phyloP scores from a whole-genome alignment of 768 basidiomycete genomes.

The Pisolithus albus region DNA sequence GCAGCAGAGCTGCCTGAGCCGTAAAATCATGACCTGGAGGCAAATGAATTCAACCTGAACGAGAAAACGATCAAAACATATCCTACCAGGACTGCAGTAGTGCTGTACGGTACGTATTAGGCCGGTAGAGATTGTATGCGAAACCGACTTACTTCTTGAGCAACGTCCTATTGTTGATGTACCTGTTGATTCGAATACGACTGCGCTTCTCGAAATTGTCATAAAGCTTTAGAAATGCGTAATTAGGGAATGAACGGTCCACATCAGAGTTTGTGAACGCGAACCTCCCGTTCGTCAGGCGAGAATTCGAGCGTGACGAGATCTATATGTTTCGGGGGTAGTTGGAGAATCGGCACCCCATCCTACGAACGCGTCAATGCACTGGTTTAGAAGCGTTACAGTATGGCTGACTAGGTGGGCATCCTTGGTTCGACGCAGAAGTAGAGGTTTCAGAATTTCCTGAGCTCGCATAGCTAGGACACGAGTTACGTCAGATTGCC shows the following conservation, averaged over 20 bases:
- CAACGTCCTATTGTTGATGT: constrained; percentile 56
- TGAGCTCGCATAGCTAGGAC: constrained; percentile 52
- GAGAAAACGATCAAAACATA: neutral
- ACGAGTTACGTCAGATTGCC: neutral
- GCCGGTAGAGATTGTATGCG: neutral
- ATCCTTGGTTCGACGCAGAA: constrained; percentile 72
- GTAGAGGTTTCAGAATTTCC: constrained; percentile 55
- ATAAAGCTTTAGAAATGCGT: constrained; percentile 37
- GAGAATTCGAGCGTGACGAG: constrained; percentile 58
- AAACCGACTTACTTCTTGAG: constrained; percentile 56
- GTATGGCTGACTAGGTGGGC: constrained; percentile 33
- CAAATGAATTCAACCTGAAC: neutral
- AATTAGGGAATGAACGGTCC: neutral
- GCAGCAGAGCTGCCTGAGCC: constrained; percentile 66
- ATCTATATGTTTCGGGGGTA: constrained; percentile 55
- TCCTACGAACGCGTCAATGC: constrained; percentile 20
- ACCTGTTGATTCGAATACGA: constrained; percentile 51
- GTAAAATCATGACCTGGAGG: constrained; percentile 60
- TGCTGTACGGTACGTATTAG: neutral
- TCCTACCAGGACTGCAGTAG: neutral
- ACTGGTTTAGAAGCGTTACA: neutral
- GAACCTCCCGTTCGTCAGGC: constrained; percentile 55
- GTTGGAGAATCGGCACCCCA: constrained; percentile 59
- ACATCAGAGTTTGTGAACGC: constrained; percentile 5
- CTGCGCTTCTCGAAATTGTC: constrained; percentile 49